These are phyloP conservation scores for Aphanomyces invadans DNA, from an alignment of 352 stramenopile species.

Conservation along the genomic window DNA sequence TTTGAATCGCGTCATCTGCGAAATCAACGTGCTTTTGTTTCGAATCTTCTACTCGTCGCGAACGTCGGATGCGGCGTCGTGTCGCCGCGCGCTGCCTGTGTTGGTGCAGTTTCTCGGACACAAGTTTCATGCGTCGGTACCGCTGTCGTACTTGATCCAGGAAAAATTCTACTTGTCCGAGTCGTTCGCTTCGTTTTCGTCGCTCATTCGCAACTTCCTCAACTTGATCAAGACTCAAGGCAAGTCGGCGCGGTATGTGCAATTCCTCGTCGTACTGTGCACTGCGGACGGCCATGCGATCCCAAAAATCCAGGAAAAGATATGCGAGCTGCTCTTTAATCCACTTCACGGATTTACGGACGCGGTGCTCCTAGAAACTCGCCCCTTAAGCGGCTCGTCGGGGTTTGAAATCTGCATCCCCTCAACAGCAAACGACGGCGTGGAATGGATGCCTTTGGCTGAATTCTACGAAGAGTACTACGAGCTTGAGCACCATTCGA, in stretches of 20 bases:
- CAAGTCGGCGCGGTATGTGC: conserved; percentile 64
- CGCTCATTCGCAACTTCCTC: conserved; percentile 61
- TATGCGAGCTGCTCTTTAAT: conserved; percentile 65
- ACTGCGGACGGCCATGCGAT: conserved; percentile 48
- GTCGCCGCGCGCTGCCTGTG: conserved; percentile 47
- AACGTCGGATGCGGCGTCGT: conserved; percentile 48
- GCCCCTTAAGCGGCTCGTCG: conserved; percentile 3
- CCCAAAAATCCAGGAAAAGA: conserved; percentile 63
- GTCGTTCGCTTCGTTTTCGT: conserved; percentile 47
- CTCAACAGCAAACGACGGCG: conserved; percentile 37
- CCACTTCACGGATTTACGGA: conserved; percentile 41
- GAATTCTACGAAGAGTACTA: conserved; percentile 66
- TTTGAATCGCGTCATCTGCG: conserved; percentile 47
- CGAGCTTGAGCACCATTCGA: conserved; percentile 35
- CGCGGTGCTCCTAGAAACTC: conserved; percentile 44
- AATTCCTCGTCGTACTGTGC: conserved; percentile 64
- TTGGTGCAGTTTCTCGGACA: conserved; percentile 68
- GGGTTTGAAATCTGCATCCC: conserved; percentile 47
- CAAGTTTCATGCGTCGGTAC: conserved; percentile 58
- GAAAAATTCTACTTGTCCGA: conserved; percentile 67
- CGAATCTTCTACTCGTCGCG: conserved; percentile 54
- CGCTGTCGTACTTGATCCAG: conserved; percentile 53
- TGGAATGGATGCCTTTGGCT: conserved; percentile 41
- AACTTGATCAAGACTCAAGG: conserved; percentile 59
- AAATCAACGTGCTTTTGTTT: conserved; percentile 48